Base-by-base conservation (phyloP, 257 asterid genomes). In the Pogostemon cablin region DNA sequence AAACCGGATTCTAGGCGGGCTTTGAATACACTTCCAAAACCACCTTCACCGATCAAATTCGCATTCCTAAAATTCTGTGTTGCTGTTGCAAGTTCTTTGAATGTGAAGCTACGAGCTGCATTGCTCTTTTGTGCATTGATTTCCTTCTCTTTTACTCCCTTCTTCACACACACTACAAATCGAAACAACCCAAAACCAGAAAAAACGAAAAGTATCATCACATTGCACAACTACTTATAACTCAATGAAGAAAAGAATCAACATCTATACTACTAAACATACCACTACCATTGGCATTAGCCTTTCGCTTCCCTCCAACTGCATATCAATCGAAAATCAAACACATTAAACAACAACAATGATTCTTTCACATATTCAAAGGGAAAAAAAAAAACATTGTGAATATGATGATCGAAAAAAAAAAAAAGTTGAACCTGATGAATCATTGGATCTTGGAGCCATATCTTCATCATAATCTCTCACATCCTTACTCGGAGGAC, bases 11-110 rank as follows among this genome's bases (percentile, higher is more conserved):
- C 96, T 0, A 91, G 81, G n/a, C 79, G 83, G 72, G 90, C 98
- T 72, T 77, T 89, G 41, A 79, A 92, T 40, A 92, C 98, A 17
- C 90, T 80, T 41, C 98, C 98, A 58, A 88, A 92, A 6, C 98
- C 98, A 4, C 97, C 98, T 72, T 85, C 96, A 7, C 98, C 98
- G 2, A 92, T 80, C 86, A 88, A 78, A 85, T 92, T 92, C 11
- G 86, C 78, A 65, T 80, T 89, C 77, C 82, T 76, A 12, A 92
- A 92, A 68, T 88, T 86, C 78, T 86, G 91, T 11, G 98, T 92
- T 1, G 92, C 96, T 62, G 47, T 61, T 17, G 95, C 89, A 8
- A 92, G 96, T 44, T 92, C 98, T 76, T 82, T 87, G 81, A 89
- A 92, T 0, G 95, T 75, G 83, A 89, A 92, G 79, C 90, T 80